Evolutionary conservation across 2,329 filamentous ascomycete genomes (phyloP).

Genomic region (Pseudonectria buxi): DNA sequence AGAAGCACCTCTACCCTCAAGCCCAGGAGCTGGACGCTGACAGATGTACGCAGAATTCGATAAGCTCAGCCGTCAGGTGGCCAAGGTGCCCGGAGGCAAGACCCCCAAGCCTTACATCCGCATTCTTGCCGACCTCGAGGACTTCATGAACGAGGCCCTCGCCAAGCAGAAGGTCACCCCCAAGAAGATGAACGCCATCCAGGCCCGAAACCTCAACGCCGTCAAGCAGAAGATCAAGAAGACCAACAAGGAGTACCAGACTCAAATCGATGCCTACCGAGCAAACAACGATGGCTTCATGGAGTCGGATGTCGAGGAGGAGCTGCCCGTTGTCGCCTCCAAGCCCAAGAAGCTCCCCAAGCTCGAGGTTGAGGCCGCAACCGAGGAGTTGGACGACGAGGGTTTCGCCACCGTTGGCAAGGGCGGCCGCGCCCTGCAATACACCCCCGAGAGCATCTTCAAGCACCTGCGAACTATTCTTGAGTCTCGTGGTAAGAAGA

Average conservation of each 20-base stretch:
- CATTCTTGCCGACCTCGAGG: constrained; percentile 87
- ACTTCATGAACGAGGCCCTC: constrained; percentile 86
- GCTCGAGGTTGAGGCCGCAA: constrained; percentile 39
- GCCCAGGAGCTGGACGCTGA: constrained; percentile 10
- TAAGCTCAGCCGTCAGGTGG: constrained; percentile 81
- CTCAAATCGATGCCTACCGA: constrained; percentile 80
- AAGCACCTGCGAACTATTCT: constrained; percentile 92
- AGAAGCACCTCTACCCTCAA: neutral
- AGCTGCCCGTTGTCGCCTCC: constrained; percentile 44
- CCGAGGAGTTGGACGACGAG: constrained; percentile 63
- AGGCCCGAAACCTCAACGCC: constrained; percentile 87
- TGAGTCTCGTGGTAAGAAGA: constrained; percentile 97
- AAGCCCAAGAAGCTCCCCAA: constrained; percentile 34
- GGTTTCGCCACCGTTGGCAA: constrained; percentile 86
- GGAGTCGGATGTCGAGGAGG: constrained; percentile 75
- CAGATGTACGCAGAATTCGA: constrained; percentile 64
- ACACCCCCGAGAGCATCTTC: constrained; percentile 95
- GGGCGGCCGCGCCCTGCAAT: constrained; percentile 81
- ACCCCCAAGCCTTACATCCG: constrained; percentile 89
- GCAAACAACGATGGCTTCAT: constrained; percentile 82
- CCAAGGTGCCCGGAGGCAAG: constrained; percentile 71
- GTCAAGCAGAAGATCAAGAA: constrained; percentile 99
- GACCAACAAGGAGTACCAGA: constrained; percentile 91
- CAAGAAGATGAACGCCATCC: constrained; percentile 98
- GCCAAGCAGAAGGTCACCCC: constrained; percentile 92